These are phyloP conservation scores for Pichia kluyveri DNA, from an alignment of 805 yeast species.

Conservation along the genomic window DNA sequence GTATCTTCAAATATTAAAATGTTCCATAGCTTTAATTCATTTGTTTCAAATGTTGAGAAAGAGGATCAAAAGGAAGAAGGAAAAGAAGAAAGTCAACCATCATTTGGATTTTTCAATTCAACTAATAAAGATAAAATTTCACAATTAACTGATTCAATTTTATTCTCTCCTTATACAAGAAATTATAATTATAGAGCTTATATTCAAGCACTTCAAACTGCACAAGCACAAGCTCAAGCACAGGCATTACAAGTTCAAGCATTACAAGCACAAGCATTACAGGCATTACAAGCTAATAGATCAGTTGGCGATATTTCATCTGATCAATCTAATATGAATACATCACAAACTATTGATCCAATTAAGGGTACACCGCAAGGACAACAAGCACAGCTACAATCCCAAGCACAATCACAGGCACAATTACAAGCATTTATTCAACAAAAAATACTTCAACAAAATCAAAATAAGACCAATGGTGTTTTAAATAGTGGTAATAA, in stretches of 20 bases:
- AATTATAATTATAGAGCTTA: slow-evolving; percentile 22
- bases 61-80: not conserved
- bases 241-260: slow-evolving; percentile 4
- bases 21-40: slow-evolving; percentile 18
- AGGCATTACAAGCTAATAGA: not conserved
- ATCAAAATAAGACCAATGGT: slow-evolving; percentile 25
- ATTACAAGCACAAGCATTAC: not conserved
- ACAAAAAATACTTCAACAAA: slow-evolving; percentile 12
- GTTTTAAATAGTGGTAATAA: not conserved
- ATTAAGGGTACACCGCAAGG: not conserved
- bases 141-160: slow-evolving; percentile 23
- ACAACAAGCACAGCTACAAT: slow-evolving; percentile 2
- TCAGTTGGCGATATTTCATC: not conserved
- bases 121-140: slow-evolving; percentile 18
- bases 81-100: not conserved
- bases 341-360: not conserved
- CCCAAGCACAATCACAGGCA: slow-evolving; percentile 5
- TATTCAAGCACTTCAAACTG: slow-evolving; percentile 6
- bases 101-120: slow-evolving; percentile 5
- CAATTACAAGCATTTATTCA: slow-evolving; percentile 10
- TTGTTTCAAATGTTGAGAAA: not conserved
- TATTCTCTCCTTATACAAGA: slow-evolving; percentile 26
- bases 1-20: slow-evolving; percentile 4
- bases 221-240: slow-evolving; percentile 10
- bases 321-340: slow-evolving; percentile 1